A percentile compares a stretch with the other conserved stretches of the same genome.
Conservation (phyloP, 192 early-diverging fungal genomes). For the Entomortierella beljakovae region DNA sequence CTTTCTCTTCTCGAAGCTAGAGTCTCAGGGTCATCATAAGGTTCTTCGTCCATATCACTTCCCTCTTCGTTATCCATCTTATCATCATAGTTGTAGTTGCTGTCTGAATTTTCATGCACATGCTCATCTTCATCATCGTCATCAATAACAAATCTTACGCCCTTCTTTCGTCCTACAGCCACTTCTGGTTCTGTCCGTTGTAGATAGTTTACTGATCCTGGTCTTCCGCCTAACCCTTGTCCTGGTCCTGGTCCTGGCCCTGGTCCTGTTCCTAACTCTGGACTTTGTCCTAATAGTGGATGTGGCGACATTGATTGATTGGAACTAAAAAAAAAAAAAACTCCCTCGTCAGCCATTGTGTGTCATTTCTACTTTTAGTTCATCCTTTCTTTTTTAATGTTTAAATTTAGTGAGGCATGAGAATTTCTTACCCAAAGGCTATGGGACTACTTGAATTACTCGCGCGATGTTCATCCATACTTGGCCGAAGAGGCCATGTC, state of each 20-base stretch:
- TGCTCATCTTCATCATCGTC: slow-evolving; percentile 7
- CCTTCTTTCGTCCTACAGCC: slow-evolving; percentile 22
- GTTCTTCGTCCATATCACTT: slow-evolving; percentile 17
- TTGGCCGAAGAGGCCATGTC: slow-evolving; percentile 40
- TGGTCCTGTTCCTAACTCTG: background rate
- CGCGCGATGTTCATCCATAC: slow-evolving; percentile 26
- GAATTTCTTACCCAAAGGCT: slow-evolving; percentile 10
- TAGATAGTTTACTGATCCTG: background rate
- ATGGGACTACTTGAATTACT: background rate
- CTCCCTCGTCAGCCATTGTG: too few relatives aligned
- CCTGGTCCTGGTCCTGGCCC: slow-evolving; percentile 5
- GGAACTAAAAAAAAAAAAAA: background rate
- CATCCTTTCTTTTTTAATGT: background rate
- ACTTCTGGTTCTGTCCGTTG: slow-evolving; percentile 8
- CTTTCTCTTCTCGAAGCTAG: slow-evolving; percentile 5
- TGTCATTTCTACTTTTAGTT: background rate
- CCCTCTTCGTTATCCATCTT: slow-evolving; percentile 1
- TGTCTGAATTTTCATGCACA: background rate
- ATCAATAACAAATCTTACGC: slow-evolving; percentile 29
- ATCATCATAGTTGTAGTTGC: slow-evolving; percentile 1
- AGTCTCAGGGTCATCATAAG: slow-evolving; percentile 20
- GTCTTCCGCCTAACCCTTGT: background rate
- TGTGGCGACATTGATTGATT: background rate
- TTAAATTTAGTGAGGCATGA: background rate
- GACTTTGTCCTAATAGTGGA: background rate